Percentiles rank a stretch among this genome's conserved stretches.
These are phyloP conservation scores for Acacia crassicarpa DNA, from an alignment of 306 rosid species.

Conservation along the genomic window DNA sequence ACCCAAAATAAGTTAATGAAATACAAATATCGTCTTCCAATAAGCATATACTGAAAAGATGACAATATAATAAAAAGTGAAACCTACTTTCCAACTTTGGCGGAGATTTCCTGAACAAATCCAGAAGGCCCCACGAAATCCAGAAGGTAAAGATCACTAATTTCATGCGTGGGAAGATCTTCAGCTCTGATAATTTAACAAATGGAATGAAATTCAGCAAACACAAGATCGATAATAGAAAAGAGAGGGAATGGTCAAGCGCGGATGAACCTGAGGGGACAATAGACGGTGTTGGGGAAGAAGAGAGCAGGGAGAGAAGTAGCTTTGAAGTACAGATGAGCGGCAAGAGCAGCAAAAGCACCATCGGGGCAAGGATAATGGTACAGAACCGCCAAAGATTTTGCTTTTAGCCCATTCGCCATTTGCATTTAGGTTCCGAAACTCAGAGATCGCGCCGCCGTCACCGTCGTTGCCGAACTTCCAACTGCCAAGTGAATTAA, in stretches of 20 bases:
- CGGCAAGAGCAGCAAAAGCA: slow-evolving; percentile 84
- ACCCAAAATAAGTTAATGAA: not conserved
- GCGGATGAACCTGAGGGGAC: slow-evolving; percentile 43
- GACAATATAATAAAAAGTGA: not conserved
- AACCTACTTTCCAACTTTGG: slow-evolving; percentile 50
- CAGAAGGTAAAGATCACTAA: slow-evolving; percentile 68
- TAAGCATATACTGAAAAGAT: not conserved
- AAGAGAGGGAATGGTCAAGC: not conserved
- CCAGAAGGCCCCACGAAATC: slow-evolving; percentile 80
- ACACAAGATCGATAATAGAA: not conserved
- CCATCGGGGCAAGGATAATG: slow-evolving; percentile 97
- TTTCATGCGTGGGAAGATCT: slow-evolving; percentile 63
- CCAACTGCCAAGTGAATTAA: no score
- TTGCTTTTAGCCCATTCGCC: not conserved
- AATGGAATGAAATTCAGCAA: not conserved
- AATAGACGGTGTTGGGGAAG: slow-evolving; percentile 82
- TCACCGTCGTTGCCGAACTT: not conserved
- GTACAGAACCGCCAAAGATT: slow-evolving; percentile 62
- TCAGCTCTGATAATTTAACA: slow-evolving; percentile 35
- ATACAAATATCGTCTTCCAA: not conserved
- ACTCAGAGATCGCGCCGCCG: not conserved
- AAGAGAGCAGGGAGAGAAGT: slow-evolving; percentile 50
- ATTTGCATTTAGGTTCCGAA: not conserved
- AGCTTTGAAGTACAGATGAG: slow-evolving; percentile 80
- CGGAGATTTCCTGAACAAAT: slow-evolving; percentile 61